A percentile compares a stretch with the other conserved stretches of the same genome.
Conservation (phyloP, 1,284 basidiomycete genomes). For the Moniliophthora roreri region DNA sequence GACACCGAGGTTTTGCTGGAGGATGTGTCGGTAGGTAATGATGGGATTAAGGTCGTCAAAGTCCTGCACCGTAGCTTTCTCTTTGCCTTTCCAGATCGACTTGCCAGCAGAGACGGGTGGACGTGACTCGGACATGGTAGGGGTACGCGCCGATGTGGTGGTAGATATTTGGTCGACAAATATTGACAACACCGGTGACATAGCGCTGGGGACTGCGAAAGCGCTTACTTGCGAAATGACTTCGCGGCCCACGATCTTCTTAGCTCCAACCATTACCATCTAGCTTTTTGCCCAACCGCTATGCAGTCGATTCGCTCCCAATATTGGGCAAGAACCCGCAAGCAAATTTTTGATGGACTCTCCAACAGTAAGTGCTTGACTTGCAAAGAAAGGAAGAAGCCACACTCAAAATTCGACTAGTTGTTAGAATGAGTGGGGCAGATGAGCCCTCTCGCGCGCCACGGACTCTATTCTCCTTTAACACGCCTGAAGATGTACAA, state of each 20-base stretch:
- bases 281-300: not conserved
- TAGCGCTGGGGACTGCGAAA: too few species aligned
- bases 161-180: too few species aligned
- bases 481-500: constrained; percentile 55
- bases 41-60: constrained; percentile 60
- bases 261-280: too few species aligned
- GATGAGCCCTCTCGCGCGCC: constrained; percentile 57
- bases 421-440: constrained; percentile 72
- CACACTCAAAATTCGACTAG: constrained; percentile 32
- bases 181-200: too few species aligned
- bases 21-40: constrained; percentile 75
- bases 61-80: constrained; percentile 40
- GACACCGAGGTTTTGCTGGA: constrained; percentile 61
- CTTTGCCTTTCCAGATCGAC: constrained; percentile 48
- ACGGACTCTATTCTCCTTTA: constrained; percentile 63
- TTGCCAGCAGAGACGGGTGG: not conserved
- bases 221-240: too few species aligned
- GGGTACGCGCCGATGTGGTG: not conserved
- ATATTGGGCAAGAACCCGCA: constrained; percentile 24
- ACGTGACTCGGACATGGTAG: constrained; percentile 4
- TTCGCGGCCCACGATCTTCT: too few species aligned
- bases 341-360: constrained; percentile 20
- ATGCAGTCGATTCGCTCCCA: constrained; percentile 37
- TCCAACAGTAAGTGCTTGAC: constrained; percentile 11
- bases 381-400: constrained; percentile 12